These are phyloP conservation scores for Dacryopinax spathularia DNA, from an alignment of 768 basidiomycete species.

Conservation along the genomic window DNA sequence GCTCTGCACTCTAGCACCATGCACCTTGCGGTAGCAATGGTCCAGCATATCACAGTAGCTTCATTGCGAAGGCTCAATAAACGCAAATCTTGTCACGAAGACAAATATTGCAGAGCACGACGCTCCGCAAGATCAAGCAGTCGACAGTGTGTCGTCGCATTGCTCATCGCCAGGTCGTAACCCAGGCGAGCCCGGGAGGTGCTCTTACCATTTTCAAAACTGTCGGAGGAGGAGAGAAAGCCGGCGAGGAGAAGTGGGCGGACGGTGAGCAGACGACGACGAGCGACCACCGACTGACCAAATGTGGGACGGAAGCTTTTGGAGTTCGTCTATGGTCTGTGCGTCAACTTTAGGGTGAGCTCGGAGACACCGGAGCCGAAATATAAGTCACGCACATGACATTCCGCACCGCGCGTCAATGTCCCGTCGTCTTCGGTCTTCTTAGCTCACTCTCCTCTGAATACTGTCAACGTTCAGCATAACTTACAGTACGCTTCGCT, in stretches of 20 bases:
- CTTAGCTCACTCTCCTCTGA: too few relatives aligned
- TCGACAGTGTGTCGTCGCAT: neutral
- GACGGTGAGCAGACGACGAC: neutral
- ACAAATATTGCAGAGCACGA: neutral
- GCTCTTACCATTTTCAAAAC: neutral
- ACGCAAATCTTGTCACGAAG: neutral
- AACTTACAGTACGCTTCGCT: too few relatives aligned
- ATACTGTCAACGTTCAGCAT: too few relatives aligned
- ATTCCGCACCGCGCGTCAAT: neutral
- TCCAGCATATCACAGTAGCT: neutral
- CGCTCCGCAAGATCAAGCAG: neutral
- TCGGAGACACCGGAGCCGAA: neutral
- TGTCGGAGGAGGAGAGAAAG: neutral
- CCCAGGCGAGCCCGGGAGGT: neutral
- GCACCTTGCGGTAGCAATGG: neutral
- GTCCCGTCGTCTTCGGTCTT: neutral
- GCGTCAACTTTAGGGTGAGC: neutral
- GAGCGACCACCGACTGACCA: too few relatives aligned
- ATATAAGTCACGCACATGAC: neutral
- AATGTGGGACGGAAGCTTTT: neutral
- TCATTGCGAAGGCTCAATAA: neutral
- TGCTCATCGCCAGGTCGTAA: neutral
- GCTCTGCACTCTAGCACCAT: conserved; percentile 3
- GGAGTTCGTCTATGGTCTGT: conserved; percentile 1
- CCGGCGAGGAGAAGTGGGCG: neutral